Evolutionary conservation across 305 asterid species (phyloP), one percentile per base, ranked within the genome.

Genomic region (Rubia balearica): DNA sequence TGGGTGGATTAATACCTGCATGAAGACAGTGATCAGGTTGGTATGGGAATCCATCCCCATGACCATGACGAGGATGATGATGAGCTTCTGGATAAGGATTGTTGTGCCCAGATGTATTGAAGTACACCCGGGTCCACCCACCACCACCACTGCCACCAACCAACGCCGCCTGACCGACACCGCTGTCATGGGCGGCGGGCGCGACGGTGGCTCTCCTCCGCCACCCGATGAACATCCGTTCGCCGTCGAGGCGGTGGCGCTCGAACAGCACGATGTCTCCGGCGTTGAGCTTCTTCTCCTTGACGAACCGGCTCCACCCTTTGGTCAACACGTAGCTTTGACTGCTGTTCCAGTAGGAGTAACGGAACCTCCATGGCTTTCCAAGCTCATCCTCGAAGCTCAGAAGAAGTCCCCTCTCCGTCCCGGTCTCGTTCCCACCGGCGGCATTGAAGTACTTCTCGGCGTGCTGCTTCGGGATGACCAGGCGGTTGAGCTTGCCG

Each of bases 291-390:
- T 74, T 64, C 62, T 83, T 83, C 40, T 83, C 88, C 76, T 83
- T 83, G 0, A 83, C 88, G 7, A 79, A 81, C n/a, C 85, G 81
- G 76, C 88, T 83, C 88, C 88, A 83, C 8, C 88, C 88, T 65
- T 83, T 83, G 0, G 88, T 83, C 74, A 83, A 42, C 14, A 83
- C 87, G 66, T 83, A 83, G 74, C 87, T 83, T 48, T 83, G 87
- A 64, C 87, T 83, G 24, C 87, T 83, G 57, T 81, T 83, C 88
- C 88, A 83, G 57, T 83, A 83, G 7, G 88, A 83, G 55, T 81
- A 83, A 24, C 88, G 70, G 63, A 83, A 83, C 48, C 77, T 68
- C 88, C 88, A 83, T 8, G 77, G 69, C 43, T 81, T 81, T 10
- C 85, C 88, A 0, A 66, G 67, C 71, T 83, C 88, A 27, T 83